Percentiles rank a stretch among this genome's conserved stretches.
Evolutionary conservation across 257 asterid species (phyloP).

Genomic region (Jacaranda copaia): DNA sequence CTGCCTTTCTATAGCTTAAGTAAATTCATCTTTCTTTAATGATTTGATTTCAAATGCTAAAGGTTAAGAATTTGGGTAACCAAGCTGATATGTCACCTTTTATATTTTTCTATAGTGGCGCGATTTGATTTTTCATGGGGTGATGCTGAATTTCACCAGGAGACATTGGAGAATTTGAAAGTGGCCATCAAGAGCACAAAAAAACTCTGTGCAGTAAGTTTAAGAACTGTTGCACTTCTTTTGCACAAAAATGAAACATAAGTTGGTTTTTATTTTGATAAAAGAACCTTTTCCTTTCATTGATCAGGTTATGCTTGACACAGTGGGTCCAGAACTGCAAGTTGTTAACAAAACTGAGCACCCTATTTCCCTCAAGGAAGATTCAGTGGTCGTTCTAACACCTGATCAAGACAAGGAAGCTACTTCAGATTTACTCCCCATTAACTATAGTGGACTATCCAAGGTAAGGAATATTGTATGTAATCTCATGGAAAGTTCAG

Average conservation of each 20-base stretch:
- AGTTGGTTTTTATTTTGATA: background rate
- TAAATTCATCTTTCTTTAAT: too few species aligned
- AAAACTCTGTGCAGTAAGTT: slow-evolving; percentile 71
- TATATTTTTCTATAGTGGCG: slow-evolving; percentile 47
- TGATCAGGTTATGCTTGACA: slow-evolving; percentile 59
- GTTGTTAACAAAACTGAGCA: slow-evolving; percentile 49
- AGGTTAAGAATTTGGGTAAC: background rate
- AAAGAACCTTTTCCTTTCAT: background rate
- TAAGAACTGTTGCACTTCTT: background rate
- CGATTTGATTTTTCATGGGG: slow-evolving; percentile 75
- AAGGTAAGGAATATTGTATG: slow-evolving; percentile 34
- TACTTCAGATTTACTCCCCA: slow-evolving; percentile 51
- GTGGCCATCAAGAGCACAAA: slow-evolving; percentile 53
- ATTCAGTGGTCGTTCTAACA: slow-evolving; percentile 48
- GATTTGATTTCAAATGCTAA: background rate
- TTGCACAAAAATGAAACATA: background rate
- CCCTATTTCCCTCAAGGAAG: slow-evolving; percentile 48
- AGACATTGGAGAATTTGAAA: slow-evolving; percentile 60
- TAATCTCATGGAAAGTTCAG: background rate
- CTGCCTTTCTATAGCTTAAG: too few species aligned
- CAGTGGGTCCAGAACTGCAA: slow-evolving; percentile 59
- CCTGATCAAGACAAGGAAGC: slow-evolving; percentile 58
- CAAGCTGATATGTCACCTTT: background rate
- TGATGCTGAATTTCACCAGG: slow-evolving; percentile 61
- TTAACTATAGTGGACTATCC: slow-evolving; percentile 49